phyloP scores from a whole-genome alignment of 257 asterid genomes.

The Anisodus acutangulus region DNA sequence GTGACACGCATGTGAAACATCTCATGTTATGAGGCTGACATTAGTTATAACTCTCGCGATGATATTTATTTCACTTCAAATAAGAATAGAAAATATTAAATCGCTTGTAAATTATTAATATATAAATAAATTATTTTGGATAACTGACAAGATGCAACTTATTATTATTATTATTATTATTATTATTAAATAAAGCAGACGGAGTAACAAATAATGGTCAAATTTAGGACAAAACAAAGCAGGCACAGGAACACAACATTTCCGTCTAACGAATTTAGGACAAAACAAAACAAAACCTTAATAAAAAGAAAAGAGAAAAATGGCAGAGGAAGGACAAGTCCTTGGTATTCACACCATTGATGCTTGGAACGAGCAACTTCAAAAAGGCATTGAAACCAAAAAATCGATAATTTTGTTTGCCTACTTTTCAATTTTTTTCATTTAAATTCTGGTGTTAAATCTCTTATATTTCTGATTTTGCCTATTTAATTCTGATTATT shows the following conservation, averaged over 20 bases:
- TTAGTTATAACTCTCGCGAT: no score
- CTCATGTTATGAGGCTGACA: no score
- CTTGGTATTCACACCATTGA: constrained; percentile 59
- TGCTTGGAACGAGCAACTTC: constrained; percentile 54
- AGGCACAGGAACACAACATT: background rate
- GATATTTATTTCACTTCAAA: no score
- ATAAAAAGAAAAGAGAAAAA: constrained; percentile 1
- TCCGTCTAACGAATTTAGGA: background rate
- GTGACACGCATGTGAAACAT: no score
- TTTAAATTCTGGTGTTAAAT: background rate
- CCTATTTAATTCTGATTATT: background rate
- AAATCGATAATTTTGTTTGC: constrained; percentile 41
- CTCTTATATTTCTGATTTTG: background rate
- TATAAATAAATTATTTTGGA: no score
- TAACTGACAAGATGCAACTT: no score
- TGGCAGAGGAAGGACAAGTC: constrained; percentile 54
- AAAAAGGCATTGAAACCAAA: constrained; percentile 53
- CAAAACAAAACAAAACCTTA: no score
- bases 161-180: no score
- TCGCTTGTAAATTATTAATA: no score
- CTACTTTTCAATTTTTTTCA: background rate
- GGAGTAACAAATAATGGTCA: no score
- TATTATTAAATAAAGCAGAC: no score
- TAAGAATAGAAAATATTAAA: no score
- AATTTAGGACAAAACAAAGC: background rate